phyloP scores from a whole-genome alignment of 306 rosid species.

The Ormosia emarginata region DNA sequence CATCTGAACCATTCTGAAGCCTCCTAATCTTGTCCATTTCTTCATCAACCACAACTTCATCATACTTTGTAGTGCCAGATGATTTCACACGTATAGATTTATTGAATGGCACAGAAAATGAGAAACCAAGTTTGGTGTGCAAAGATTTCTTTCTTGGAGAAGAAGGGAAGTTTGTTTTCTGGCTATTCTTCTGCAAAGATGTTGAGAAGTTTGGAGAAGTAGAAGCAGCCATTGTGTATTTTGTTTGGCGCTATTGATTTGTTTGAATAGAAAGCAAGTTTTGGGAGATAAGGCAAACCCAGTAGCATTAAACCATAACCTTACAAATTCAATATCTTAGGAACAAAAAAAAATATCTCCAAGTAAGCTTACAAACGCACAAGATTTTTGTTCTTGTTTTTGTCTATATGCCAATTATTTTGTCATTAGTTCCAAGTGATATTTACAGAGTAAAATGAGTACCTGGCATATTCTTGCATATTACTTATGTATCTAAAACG shows the following conservation, averaged over 20 bases:
- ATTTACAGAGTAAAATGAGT: conserved; percentile 17
- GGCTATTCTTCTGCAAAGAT: conserved; percentile 23
- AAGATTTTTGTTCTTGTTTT: conserved; percentile 40
- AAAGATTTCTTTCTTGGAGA: conserved; percentile 11
- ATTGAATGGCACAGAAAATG: conserved; percentile 24
- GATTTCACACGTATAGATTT: conserved; percentile 26
- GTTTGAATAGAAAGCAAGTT: conserved; percentile 29
- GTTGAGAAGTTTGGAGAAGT: conserved; percentile 40
- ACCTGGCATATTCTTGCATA: conserved; percentile 39
- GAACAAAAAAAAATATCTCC: conserved; percentile 26
- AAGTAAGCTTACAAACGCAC: conserved; percentile 38
- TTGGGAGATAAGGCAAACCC: conserved; percentile 34
- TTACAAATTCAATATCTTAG: conserved; percentile 40
- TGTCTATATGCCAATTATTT: conserved; percentile 27
- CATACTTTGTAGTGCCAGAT: conserved; percentile 43
- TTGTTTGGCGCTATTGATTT: conserved; percentile 43
- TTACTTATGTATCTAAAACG: conserved; percentile 22
- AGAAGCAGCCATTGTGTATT: conserved; percentile 47
- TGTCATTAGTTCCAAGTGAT: conserved; percentile 22
- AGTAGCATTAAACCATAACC: conserved; percentile 42
- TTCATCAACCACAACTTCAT: conserved; percentile 67
- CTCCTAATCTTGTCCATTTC: conserved; percentile 75
- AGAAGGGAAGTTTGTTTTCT: conserved; percentile 26
- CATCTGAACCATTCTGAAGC: conserved; percentile 93
- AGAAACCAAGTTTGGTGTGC: conserved; percentile 26